phyloP scores from a whole-genome alignment of 148 eudicot species.

The Cornus suecica region DNA sequence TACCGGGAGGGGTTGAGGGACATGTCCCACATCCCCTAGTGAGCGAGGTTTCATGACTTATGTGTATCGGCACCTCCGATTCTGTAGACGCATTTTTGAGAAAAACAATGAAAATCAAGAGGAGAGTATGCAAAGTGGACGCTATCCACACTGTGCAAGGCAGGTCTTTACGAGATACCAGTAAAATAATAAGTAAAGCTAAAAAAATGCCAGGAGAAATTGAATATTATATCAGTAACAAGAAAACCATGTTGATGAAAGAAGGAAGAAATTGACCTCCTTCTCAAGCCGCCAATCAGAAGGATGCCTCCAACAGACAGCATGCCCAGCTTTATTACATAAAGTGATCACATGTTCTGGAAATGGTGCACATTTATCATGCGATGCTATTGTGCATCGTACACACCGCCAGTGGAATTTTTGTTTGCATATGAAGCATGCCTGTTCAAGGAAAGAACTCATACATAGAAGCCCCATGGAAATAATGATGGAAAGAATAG shows the following conservation, averaged over 20 bases:
- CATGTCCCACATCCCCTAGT: too few species aligned
- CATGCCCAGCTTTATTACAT: conserved; percentile 53
- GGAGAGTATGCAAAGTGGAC: too few species aligned
- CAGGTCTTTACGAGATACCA: too few species aligned
- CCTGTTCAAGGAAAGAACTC: conserved; percentile 37
- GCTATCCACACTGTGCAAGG: too few species aligned
- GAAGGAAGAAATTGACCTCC: conserved; percentile 85
- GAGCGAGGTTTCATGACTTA: too few species aligned
- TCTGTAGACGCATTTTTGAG: too few species aligned
- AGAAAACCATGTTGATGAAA: conserved; percentile 27
- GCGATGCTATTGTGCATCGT: conserved; percentile 74
- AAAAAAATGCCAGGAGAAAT: neutral
- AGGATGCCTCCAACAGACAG: conserved; percentile 87
- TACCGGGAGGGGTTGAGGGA: too few species aligned
- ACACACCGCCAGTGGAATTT: conserved; percentile 70
- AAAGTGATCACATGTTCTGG: conserved; percentile 59
- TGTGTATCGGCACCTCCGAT: too few species aligned
- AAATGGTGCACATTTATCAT: conserved; percentile 79
- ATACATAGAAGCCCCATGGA: neutral
- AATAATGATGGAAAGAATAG: neutral
- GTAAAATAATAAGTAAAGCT: too few species aligned
- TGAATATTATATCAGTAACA: neutral
- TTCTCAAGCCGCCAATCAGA: conserved; percentile 61
- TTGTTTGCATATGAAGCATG: conserved; percentile 74
- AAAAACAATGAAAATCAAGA: too few species aligned